Percentiles rank a stretch among this genome's conserved stretches.
Conservation (phyloP, 129 eudicot species). For the Kitagawia praeruptora region DNA sequence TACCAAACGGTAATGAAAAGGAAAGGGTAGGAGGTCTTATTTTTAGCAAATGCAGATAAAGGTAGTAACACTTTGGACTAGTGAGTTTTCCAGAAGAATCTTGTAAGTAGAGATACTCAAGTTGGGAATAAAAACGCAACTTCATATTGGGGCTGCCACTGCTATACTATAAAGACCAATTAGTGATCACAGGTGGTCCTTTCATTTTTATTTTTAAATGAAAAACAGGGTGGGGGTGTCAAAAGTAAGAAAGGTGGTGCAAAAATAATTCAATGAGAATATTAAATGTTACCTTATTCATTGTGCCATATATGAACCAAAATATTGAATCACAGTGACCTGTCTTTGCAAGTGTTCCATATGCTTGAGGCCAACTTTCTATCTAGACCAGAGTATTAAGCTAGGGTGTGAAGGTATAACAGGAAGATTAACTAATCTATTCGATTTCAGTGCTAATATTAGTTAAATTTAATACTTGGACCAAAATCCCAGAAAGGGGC, state of each 20-base stretch:
- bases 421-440: background rate
- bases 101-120: background rate
- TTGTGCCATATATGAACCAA: background rate
- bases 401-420: too few relatives aligned
- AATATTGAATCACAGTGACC: background rate
- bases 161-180: background rate
- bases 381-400: background rate
- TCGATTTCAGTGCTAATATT: background rate
- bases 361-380: background rate
- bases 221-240: background rate
- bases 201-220: background rate
- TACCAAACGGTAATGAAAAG: constrained; percentile 7
- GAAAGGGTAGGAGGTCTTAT: background rate
- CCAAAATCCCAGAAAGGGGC: too few relatives aligned
- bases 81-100: background rate
- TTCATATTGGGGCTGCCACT: background rate
- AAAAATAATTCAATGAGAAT: background rate
- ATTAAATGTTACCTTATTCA: background rate
- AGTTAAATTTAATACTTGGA: too few relatives aligned
- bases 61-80: background rate
- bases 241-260: background rate
- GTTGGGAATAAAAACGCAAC: background rate
- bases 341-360: background rate
- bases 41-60: constrained; percentile 1
- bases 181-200: background rate